Percentiles rank a stretch among this genome's conserved stretches.
These are phyloP conservation scores for Pilasporangium apinafurcum DNA, from an alignment of 352 stramenopile genomes.

Conservation along the genomic window DNA sequence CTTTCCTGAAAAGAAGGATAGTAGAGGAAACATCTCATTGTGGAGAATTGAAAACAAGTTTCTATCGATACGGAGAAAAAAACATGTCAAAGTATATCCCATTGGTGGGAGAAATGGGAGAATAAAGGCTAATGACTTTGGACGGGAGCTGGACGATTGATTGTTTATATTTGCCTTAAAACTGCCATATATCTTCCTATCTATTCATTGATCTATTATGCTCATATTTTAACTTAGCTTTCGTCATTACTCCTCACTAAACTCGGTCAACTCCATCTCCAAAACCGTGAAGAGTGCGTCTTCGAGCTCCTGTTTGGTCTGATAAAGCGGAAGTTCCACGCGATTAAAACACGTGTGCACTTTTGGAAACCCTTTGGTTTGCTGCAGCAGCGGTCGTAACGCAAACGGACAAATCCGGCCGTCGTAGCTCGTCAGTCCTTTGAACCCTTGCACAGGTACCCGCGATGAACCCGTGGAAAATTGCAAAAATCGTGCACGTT, in stretches of 20 bases:
- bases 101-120: too few species aligned
- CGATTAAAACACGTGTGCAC: slow-evolving; percentile 86
- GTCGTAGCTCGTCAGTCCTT: slow-evolving; percentile 77
- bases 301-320: slow-evolving; percentile 87
- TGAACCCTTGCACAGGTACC: slow-evolving; percentile 83
- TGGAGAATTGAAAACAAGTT: too few species aligned
- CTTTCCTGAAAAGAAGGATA: too few species aligned
- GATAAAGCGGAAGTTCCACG: slow-evolving; percentile 74
- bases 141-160: too few species aligned
- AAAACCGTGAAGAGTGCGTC: slow-evolving; percentile 93
- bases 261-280: slow-evolving; percentile 95
- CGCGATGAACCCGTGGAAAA: slow-evolving; percentile 82
- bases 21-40: too few species aligned
- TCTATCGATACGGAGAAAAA: too few species aligned
- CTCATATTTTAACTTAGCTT: too few species aligned
- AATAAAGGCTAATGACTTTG: too few species aligned
- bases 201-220: too few species aligned
- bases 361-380: slow-evolving; percentile 62
- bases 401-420: slow-evolving; percentile 74
- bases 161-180: too few species aligned
- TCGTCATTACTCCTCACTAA: slow-evolving; percentile 84
- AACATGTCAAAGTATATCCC: too few species aligned
- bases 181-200: too few species aligned
- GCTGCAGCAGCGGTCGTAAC: slow-evolving; percentile 43
- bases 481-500: slow-evolving; percentile 78